phyloP scores from a whole-genome alignment of 768 basidiomycete species.

The Panaeolus cyanescens region DNA sequence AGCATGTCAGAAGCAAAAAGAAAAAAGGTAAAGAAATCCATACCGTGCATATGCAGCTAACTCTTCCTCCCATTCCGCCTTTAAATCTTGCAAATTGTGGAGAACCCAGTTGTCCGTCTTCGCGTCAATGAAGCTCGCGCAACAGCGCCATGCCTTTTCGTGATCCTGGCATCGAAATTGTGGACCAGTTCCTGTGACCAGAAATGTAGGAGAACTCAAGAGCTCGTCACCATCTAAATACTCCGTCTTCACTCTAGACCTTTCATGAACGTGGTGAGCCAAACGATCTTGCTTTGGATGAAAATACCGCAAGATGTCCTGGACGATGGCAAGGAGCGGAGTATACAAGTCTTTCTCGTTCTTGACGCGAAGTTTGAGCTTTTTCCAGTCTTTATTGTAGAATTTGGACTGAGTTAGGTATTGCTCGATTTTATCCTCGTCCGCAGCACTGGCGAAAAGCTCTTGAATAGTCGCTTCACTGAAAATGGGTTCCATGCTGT shows the following conservation, averaged over 20 bases:
- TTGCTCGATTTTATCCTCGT: too few relatives aligned
- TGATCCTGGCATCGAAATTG: neutral
- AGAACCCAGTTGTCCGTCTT: neutral
- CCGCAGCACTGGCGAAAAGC: too few relatives aligned
- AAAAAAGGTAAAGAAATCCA: neutral
- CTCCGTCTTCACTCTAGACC: neutral
- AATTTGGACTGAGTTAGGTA: too few relatives aligned
- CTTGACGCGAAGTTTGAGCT: too few relatives aligned
- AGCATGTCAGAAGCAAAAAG: neutral
- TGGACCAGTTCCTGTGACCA: neutral
- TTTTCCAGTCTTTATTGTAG: too few relatives aligned
- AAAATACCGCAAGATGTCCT: neutral
- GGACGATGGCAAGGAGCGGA: neutral
- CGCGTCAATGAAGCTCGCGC: neutral
- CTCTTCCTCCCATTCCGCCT: neutral
- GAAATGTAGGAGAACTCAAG: neutral
- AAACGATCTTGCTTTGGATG: neutral
- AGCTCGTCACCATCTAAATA: neutral
- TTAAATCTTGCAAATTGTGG: neutral
- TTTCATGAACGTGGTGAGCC: neutral
- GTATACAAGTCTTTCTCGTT: too few relatives aligned
- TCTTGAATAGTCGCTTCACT: too few relatives aligned
- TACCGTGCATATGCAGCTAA: neutral
- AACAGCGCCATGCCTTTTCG: neutral
- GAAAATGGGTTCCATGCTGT: too few relatives aligned